Evolutionary conservation across 768 basidiomycete genomes (phyloP), one percentile per base, ranked within the genome.

Genomic region (Auricularia sp.): DNA sequence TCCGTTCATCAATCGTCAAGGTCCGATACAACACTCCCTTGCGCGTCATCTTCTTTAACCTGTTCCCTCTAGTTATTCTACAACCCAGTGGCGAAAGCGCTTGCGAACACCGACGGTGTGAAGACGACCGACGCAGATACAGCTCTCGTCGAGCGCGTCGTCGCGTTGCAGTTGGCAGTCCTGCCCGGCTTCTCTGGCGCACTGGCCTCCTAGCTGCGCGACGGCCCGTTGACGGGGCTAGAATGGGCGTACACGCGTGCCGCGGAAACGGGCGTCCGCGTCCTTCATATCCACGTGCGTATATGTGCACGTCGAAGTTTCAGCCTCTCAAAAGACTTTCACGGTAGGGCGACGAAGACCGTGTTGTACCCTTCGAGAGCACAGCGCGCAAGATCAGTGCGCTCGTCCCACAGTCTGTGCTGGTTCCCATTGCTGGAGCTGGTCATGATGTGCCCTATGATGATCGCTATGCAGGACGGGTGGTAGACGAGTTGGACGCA

Each of bases 151-250:
- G 21, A 24, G 21, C 47, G 47, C 16, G 3, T 51, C 47, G 2
- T 18, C 14, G 54, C 35, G 3, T 34, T 69, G 14, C 69, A 70
- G 39, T 37, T 45, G 39, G 63, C 62, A 14, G 37, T 62, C 18
- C 58, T 71, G 18, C 67, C 69, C 7, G 65, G 70, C 13, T 68
- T 67, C 45, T 6, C 42, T 10, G 21, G 61, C 21, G 70, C 70
- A 21, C 24, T 71, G 3, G 63, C 62, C 2, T 65, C 65, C 29
- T 68, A 71, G 37, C 62, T 70, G 29, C 47, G 66, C 35, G 68
- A 67, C 44, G 75, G 75, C 3, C 73, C 73, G 0, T 64, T 74
- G 1, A 63, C 70, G 3, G 72, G 68, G 4, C 66, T 72, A 4
- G 65, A 72, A 10, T 64, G 67, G 33, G 70, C 73, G 3, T 75